Base-by-base conservation (phyloP, 805 yeast species). In the Kluyveromyces lactis region DNA sequence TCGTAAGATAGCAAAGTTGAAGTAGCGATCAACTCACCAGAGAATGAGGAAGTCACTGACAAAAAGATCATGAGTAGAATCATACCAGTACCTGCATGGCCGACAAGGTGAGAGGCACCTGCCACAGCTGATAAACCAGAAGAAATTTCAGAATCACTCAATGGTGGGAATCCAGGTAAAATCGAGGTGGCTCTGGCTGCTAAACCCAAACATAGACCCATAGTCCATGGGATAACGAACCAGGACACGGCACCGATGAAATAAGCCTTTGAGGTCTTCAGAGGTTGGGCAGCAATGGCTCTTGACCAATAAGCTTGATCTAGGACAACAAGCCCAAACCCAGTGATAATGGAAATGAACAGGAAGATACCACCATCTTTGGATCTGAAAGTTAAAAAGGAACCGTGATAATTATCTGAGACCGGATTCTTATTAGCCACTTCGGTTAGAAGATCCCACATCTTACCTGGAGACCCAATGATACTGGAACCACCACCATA, bases 1-100 rank as follows among this genome's bases (percentile, higher is more conserved):
- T 71, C 77, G 46, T 66, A 71, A 2, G 75, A 68, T 30, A 70
- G 44, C 47, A 67, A 55, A 3, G 71, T 61, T 0, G 69, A 62
- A 4, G 66, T 51, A 5, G 70, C 69, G 47, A 67, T 65, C 36
- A 66, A 45, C 42, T 66, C 71, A 36, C 68, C 69, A 21, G 68
- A 60, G 34, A 64, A 56, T 2, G 72, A 63, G 2, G 70, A 63
- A 4, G 69, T 64, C 3, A 65, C 70, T 1, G 70, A 63, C 28
- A 66, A 48, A 55, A 67, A 67, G 4, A 66, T 52, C 69, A 68
- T 68, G 27, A 68, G 41, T 24, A 69, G 43, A 11, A 64, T 69
- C 32, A 66, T 56, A 2, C 56, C 63, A 4, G 70, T 66, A 4
- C 74, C 74, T 15, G 63, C 62, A 34, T 55, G 60, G n/a, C 73